Conservation (phyloP, 169 alveolate genomes). For the Cystoisospora suis region DNA sequence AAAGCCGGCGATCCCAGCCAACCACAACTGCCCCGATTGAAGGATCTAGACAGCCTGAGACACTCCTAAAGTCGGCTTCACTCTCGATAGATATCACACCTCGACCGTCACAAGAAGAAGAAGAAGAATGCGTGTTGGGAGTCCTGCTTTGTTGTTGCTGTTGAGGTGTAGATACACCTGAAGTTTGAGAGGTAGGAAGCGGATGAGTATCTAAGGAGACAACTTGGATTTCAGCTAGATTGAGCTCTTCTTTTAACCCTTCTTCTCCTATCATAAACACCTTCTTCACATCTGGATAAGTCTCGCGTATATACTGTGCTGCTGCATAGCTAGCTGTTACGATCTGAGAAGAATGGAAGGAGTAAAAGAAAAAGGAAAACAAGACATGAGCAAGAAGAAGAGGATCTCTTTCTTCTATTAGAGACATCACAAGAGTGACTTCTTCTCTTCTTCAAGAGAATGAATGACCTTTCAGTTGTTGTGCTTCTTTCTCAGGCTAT, state of each 20-base stretch:
- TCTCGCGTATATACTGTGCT: constrained; percentile 8
- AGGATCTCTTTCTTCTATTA: neutral
- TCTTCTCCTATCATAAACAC: constrained; percentile 5
- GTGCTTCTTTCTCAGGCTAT: too few relatives aligned
- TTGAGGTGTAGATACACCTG: neutral
- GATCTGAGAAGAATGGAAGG: neutral
- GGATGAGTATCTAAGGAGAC: neutral
- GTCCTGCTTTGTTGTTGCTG: too few relatives aligned
- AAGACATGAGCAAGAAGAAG: neutral
- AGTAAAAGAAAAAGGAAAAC: neutral
- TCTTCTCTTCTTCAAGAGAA: too few relatives aligned
- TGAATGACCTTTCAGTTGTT: too few relatives aligned
- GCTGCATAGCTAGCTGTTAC: constrained; percentile 14
- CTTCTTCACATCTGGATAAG: constrained; percentile 4
- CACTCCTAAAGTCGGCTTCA: neutral
- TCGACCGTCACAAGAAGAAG: neutral
- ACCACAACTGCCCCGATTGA: constrained; percentile 20
- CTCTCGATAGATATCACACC: neutral
- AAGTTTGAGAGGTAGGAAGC: neutral
- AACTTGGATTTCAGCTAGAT: neutral
- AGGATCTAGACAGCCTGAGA: constrained; percentile 5
- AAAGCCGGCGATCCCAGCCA: constrained; percentile 33
- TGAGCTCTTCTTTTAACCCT: constrained; percentile 27
- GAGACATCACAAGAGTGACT: too few relatives aligned
- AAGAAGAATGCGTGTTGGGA: neutral